Base-by-base conservation (phyloP, 164 flowering plant genomes). In the Buxus sempervirens region DNA sequence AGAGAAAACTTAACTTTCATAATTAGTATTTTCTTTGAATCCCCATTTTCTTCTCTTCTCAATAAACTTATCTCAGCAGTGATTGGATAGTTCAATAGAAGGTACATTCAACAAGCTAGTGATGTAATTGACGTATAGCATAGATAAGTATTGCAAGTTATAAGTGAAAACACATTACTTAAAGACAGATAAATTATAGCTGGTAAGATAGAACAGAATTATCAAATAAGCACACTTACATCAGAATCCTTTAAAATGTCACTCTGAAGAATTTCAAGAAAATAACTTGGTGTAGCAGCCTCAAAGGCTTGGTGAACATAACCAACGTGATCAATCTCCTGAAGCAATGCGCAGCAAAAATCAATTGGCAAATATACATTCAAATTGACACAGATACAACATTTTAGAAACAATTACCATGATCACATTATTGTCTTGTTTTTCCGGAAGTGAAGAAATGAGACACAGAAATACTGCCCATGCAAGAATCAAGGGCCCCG, bases 381-480 rank as follows among this genome's bases (percentile, higher is more conserved):
- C 48, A 27, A 71, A 45, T 19, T 0, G 24, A 64, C 20, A 45
- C 10, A 58, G 24, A 66, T 25, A 57, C 24, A 66, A 59, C 62
- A 60, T 23, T 23, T 32, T 10, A 25, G 64, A 59, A 32, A 8
- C 28, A 72, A 68, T 41, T 82, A 90, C 97, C 93, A 76, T 74
- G 48, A 90, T 66, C 65, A 74, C 61, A 76, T 56, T 72, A 70
- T 71, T 63, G 51, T 86, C 89, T 72, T 86, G 82, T 77, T 81
- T 86, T 23, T 79, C 88, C 54, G 96, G 94, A 75, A 91, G 93
- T 58, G 98, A 85, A 48, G 81, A 78, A 73, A 88, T 41, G 55
- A 94, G 79, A 77, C 96, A 90, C 22, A 91, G 85, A 72, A 87
- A 88, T 62, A 88, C 90, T 25, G 96, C 98, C 98, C 98, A 94